These are phyloP conservation scores for Cornus controversa DNA, from an alignment of 148 eudicot genomes.

Conservation along the genomic window DNA sequence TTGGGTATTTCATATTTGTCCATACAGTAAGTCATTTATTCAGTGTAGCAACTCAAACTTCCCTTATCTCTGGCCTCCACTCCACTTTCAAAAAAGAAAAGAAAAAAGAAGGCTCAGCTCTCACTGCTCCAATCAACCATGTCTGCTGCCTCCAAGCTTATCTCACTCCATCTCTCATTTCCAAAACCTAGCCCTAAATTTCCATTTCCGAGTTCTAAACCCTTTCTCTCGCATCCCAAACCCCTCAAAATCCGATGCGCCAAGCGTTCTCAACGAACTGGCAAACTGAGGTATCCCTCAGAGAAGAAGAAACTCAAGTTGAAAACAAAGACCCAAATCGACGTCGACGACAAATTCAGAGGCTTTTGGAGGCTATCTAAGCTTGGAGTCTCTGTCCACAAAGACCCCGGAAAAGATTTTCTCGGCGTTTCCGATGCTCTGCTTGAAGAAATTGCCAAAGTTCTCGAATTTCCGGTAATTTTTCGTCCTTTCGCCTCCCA, in stretches of 20 bases:
- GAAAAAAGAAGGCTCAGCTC: neutral
- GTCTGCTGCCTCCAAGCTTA: conserved; percentile 16
- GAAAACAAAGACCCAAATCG: conserved; percentile 31
- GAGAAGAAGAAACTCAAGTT: conserved; percentile 74
- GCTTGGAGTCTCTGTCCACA: conserved; percentile 55
- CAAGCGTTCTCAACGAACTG: conserved; percentile 59
- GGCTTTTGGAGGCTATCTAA: conserved; percentile 86
- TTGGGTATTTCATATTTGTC: too few relatives aligned
- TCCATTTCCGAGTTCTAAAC: conserved; percentile 14
- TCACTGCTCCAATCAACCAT: conserved; percentile 3
- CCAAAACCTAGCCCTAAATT: conserved; percentile 15
- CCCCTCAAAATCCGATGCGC: conserved; percentile 47
- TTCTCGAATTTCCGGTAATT: conserved; percentile 89
- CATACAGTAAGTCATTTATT: too few relatives aligned
- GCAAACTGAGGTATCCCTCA: conserved; percentile 86
- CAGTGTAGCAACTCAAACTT: too few relatives aligned
- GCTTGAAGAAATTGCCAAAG: conserved; percentile 83
- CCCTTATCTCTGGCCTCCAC: too few relatives aligned
- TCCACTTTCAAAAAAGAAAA: too few relatives aligned
- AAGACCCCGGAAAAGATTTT: conserved; percentile 91
- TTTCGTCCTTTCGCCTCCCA: neutral
- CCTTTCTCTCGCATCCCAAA: conserved; percentile 10
- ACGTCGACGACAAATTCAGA: conserved; percentile 40
- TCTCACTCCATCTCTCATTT: conserved; percentile 20
- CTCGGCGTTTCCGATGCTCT: conserved; percentile 62